These are phyloP conservation scores for Camellia lanceoleosa DNA, from an alignment of 148 eudicot species.

Conservation along the genomic window DNA sequence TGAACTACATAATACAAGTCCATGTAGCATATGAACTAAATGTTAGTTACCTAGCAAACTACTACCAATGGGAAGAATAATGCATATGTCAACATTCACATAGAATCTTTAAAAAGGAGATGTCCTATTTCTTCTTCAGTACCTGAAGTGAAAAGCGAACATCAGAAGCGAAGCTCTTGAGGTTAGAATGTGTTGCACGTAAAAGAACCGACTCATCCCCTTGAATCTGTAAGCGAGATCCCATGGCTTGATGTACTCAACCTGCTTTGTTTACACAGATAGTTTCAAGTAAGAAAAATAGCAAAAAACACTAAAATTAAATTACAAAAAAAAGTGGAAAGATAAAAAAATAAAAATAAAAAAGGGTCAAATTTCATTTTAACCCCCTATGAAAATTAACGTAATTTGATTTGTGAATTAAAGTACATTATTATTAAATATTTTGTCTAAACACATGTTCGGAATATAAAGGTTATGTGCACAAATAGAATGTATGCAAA, in stretches of 20 bases:
- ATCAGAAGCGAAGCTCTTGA: conserved; percentile 74
- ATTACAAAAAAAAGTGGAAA: too few relatives aligned
- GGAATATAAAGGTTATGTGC: too few relatives aligned
- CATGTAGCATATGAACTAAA: background rate
- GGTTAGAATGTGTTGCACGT: conserved; percentile 75
- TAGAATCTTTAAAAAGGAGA: background rate
- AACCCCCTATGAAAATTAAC: too few relatives aligned
- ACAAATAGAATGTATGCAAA: too few relatives aligned
- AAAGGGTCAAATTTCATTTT: too few relatives aligned
- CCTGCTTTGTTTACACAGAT: too few relatives aligned
- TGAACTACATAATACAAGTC: background rate
- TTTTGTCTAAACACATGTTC: too few relatives aligned
- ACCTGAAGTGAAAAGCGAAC: conserved; percentile 82
- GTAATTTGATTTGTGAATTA: too few relatives aligned
- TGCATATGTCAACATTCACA: conserved; percentile 6
- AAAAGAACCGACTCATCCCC: conserved; percentile 74
- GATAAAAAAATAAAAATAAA: too few relatives aligned
- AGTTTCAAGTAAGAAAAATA: too few relatives aligned
- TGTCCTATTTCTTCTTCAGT: background rate
- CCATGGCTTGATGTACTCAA: conserved; percentile 30
- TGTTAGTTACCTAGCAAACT: background rate
- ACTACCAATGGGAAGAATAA: background rate
- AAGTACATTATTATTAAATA: too few relatives aligned
- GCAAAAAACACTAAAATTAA: too few relatives aligned
- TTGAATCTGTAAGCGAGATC: conserved; percentile 53